phyloP scores from a whole-genome alignment of 495 filamentous ascomycete genomes.

The Clohesyomyces aquaticus region DNA sequence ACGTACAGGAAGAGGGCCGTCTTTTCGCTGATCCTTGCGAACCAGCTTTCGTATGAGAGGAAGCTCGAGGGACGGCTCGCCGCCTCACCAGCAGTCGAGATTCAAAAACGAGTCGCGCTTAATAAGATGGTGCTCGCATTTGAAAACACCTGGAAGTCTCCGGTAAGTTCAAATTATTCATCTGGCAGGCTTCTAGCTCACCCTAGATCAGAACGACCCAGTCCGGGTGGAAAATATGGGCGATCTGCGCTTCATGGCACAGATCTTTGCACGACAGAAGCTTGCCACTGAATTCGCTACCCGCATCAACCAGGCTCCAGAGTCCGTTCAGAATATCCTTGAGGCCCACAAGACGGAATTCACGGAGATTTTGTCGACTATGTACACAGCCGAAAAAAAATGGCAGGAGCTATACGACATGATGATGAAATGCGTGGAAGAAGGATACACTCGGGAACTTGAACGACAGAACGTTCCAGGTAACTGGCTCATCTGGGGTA shows the following conservation, averaged over 20 bases:
- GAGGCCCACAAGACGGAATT: conserved; percentile 14
- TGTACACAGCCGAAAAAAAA: neutral
- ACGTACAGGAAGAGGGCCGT: conserved; percentile 10
- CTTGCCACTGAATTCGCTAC: conserved; percentile 9
- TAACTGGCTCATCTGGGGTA: neutral
- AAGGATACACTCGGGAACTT: too few relatives aligned
- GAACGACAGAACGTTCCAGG: neutral
- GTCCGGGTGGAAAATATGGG: conserved; percentile 19
- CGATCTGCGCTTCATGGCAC: conserved; percentile 28
- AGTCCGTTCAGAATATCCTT: too few relatives aligned
- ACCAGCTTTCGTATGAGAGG: conserved; percentile 3
- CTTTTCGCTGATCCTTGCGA: conserved; percentile 28
- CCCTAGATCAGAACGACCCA: neutral
- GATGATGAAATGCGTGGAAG: neutral
- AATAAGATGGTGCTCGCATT: conserved; percentile 9
- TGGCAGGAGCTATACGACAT: neutral
- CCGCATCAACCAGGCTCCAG: too few relatives aligned
- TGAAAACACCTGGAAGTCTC: neutral
- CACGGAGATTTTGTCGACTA: conserved; percentile 11
- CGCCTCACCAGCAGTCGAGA: neutral
- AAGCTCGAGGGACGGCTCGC: neutral
- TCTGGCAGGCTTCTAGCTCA: neutral
- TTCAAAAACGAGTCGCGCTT: conserved; percentile 10
- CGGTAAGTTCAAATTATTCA: conserved; percentile 11
- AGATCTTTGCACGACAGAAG: conserved; percentile 18